Conservation (phyloP, 75 land plant species). For the Sequoiadendron giganteum region DNA sequence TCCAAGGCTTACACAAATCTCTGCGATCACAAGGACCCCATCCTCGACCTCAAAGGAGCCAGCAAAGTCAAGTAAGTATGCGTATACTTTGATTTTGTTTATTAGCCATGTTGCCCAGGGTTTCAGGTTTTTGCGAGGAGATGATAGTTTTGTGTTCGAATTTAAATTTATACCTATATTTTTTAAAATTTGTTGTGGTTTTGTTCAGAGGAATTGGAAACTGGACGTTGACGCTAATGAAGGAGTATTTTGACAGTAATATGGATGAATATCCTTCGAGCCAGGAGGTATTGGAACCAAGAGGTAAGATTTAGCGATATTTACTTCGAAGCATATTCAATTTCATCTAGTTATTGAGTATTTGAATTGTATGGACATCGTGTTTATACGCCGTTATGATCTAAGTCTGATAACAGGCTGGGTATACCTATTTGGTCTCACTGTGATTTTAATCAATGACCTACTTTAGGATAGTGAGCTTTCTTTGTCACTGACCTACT, state of each 20-base stretch:
- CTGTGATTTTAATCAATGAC: no score
- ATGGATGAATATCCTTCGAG: slow-evolving; percentile 21
- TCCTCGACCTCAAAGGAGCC: slow-evolving; percentile 50
- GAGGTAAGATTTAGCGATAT: slow-evolving; percentile 12
- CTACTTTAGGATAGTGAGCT: no score
- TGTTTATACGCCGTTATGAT: no score
- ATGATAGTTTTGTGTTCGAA: neutral
- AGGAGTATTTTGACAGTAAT: slow-evolving; percentile 47
- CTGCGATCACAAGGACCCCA: slow-evolving; percentile 49
- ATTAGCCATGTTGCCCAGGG: neutral
- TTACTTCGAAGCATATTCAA: no score
- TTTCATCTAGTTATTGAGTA: no score
- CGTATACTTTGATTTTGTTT: neutral
- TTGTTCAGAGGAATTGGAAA: slow-evolving; percentile 72
- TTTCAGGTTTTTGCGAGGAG: neutral
- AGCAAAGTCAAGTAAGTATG: slow-evolving; percentile 52
- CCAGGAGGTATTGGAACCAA: slow-evolving; percentile 16
- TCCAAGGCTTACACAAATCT: slow-evolving; percentile 62
- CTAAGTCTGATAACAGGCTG: no score
- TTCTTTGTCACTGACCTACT: no score
- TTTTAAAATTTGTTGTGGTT: slow-evolving; percentile 9
- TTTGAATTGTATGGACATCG: no score
- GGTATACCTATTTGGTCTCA: no score
- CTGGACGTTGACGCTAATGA: slow-evolving; percentile 66
- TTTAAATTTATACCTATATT: neutral